These are phyloP conservation scores for Fusarium sp. DNA, from an alignment of 2,329 filamentous ascomycete species.

Conservation along the genomic window DNA sequence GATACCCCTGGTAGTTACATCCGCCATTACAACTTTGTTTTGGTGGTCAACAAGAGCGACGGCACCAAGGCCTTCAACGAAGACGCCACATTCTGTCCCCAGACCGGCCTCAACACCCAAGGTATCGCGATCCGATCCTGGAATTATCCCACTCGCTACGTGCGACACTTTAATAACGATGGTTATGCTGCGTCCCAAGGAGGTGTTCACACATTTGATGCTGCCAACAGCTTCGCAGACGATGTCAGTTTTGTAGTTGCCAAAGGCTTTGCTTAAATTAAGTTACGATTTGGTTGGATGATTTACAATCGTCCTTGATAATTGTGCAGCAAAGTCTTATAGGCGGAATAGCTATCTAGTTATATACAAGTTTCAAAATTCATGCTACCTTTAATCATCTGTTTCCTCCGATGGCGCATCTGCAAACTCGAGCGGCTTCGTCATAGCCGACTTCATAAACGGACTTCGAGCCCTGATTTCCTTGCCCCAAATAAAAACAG, in stretches of 20 bases:
- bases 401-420: not conserved
- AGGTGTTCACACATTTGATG: slow-evolving; percentile 24
- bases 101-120: slow-evolving; percentile 14
- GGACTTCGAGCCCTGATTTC: slow-evolving; percentile 35
- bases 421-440: slow-evolving; percentile 20
- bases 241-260: slow-evolving; percentile 21
- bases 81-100: slow-evolving; percentile 30
- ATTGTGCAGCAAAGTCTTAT: no score
- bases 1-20: slow-evolving; percentile 28
- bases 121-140: slow-evolving; percentile 24
- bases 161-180: slow-evolving; percentile 20
- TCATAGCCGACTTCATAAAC: slow-evolving; percentile 32
- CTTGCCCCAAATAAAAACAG: slow-evolving; percentile 29
- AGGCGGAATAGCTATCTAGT: no score
- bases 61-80: slow-evolving; percentile 24
- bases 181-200: slow-evolving; percentile 17
- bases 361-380: accelerated
- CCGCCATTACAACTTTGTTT: slow-evolving; percentile 7
- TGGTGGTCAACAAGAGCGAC: slow-evolving; percentile 1
- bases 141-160: slow-evolving; percentile 30
- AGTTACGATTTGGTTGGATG: no score
- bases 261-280: not conserved
- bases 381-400: accelerated
- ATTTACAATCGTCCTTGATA: no score
- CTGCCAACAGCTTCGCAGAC: slow-evolving; percentile 6